Evolutionary conservation across 1,139 yeast species (phyloP).

Genomic region (Pichia sp.): DNA sequence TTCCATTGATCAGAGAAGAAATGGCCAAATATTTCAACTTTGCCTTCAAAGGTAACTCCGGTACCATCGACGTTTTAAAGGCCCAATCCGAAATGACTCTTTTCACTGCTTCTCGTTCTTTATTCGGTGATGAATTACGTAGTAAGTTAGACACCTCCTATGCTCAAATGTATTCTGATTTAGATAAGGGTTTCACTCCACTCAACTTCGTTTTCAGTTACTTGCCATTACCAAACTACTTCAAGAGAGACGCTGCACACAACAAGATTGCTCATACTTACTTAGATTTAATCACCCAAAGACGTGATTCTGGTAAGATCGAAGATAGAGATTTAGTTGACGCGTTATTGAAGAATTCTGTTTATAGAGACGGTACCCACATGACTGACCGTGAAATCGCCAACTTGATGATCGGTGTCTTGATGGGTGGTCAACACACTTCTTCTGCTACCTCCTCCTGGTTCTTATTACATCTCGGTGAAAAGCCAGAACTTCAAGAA

Average conservation of each 20-base stretch:
- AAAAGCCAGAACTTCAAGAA: conserved; percentile 79
- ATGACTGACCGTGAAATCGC: conserved; percentile 98
- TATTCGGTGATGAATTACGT: conserved; percentile 92
- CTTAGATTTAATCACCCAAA: conserved; percentile 68
- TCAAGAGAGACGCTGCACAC: conserved; percentile 87
- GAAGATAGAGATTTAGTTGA: conserved; percentile 89
- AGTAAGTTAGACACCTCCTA: conserved; percentile 76
- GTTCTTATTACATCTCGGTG: conserved; percentile 89
- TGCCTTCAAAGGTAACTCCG: conserved; percentile 37
- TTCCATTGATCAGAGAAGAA: conserved; percentile 86
- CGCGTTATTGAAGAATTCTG: conserved; percentile 74
- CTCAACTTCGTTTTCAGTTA: conserved; percentile 93
- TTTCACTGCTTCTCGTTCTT: conserved; percentile 90
- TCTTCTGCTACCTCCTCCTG: conserved; percentile 96
- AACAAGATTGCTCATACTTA: conserved; percentile 75
- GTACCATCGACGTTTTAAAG: conserved; percentile 69
- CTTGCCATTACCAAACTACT: conserved; percentile 85
- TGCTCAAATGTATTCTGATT: conserved; percentile 83
- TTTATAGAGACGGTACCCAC: conserved; percentile 88
- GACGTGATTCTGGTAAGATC: conserved; percentile 74
- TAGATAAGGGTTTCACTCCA: conserved; percentile 97
- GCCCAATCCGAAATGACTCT: conserved; percentile 96
- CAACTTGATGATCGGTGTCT: conserved; percentile 86
- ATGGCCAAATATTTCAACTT: conserved; percentile 58
- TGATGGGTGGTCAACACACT: conserved; percentile 99